Evolutionary conservation across 345 rosid species (phyloP).

Genomic region (Moricandia moricandioides): DNA sequence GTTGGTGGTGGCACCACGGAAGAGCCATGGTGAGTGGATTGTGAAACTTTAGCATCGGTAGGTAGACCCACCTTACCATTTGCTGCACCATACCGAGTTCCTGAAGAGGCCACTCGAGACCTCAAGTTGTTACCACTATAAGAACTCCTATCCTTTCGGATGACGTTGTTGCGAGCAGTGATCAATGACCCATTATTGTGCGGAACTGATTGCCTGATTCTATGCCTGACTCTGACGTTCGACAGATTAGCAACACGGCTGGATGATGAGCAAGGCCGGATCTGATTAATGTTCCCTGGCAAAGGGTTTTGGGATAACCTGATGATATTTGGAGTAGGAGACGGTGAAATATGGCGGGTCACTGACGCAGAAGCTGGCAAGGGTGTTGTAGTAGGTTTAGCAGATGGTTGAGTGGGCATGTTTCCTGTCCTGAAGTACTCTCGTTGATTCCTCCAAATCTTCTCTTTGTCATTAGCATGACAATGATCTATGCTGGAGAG

Average conservation of each 20-base stretch:
- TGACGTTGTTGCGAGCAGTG: conserved; percentile 32
- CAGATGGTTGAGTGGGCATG: conserved; percentile 28
- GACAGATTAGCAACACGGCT: conserved; percentile 25
- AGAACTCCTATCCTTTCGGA: conserved; percentile 41
- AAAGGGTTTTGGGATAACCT: conserved; percentile 15
- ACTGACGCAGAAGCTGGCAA: conserved; percentile 23
- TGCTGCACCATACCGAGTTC: background rate
- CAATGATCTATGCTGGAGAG: conserved; percentile 54
- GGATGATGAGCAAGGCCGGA: conserved; percentile 52
- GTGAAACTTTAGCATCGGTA: conserved; percentile 13
- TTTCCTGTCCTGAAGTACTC: conserved; percentile 42
- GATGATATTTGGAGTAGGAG: conserved; percentile 12
- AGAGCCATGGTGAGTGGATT: conserved; percentile 8
- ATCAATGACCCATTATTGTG: conserved; percentile 30
- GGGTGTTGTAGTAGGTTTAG: conserved; percentile 11
- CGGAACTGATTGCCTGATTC: conserved; percentile 20
- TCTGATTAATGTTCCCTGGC: conserved; percentile 25
- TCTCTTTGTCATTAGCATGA: conserved; percentile 73
- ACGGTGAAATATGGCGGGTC: conserved; percentile 20
- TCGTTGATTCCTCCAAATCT: conserved; percentile 58
- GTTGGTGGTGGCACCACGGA: conserved; percentile 8
- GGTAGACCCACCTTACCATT: background rate
- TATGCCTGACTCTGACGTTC: conserved; percentile 31
- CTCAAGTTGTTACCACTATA: conserved; percentile 16
- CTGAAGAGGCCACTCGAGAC: conserved; percentile 31